A percentile compares a stretch with the other conserved stretches of the same genome.
phyloP scores from a whole-genome alignment of 345 rosid species.

The Populus ilicifolia region DNA sequence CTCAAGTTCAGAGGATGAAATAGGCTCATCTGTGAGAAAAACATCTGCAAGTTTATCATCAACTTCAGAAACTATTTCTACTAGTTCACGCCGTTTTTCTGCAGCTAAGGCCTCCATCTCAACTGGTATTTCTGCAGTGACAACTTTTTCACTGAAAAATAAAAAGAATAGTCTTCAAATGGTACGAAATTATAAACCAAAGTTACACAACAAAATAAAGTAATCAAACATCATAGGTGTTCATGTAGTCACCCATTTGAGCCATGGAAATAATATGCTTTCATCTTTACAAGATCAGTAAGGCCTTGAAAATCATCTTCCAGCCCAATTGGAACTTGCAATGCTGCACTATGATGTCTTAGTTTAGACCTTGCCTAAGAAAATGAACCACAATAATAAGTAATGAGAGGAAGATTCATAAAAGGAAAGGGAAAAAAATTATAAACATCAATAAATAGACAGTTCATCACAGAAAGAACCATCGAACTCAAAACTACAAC shows the following conservation, averaged over 20 bases:
- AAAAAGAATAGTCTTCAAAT: conserved; percentile 1
- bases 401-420: not conserved
- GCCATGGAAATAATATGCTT: conserved; percentile 76
- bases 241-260: conserved; percentile 71
- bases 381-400: conserved; percentile 5
- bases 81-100: conserved; percentile 80
- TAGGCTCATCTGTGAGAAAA: conserved; percentile 83
- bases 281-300: conserved; percentile 67
- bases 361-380: conserved; percentile 87
- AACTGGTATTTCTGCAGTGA: conserved; percentile 65
- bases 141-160: conserved; percentile 77
- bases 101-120: conserved; percentile 70
- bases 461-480: too few species aligned
- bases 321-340: conserved; percentile 94
- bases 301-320: conserved; percentile 91
- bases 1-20: conserved; percentile 76
- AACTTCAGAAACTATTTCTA: conserved; percentile 91
- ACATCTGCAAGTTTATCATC: conserved; percentile 89
- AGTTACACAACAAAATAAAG: not conserved
- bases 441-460: too few species aligned
- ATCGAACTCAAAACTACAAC: too few species aligned
- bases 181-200: not conserved
- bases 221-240: conserved; percentile 7
- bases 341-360: conserved; percentile 91
- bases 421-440: not conserved